These are phyloP conservation scores for Prunus yedoensis DNA, from an alignment of 331 rosid species.

Conservation along the genomic window DNA sequence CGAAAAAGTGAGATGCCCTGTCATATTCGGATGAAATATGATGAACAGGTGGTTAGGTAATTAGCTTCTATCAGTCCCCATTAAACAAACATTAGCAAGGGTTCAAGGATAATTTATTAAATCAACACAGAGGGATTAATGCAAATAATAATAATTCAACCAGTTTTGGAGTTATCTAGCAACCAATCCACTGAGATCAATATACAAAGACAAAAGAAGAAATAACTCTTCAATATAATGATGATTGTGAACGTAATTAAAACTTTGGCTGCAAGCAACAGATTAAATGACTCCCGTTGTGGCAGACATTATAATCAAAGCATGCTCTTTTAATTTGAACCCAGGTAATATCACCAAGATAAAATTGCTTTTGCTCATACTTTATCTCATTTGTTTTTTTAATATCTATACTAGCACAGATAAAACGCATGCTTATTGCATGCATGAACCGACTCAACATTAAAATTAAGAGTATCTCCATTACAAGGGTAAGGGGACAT, in stretches of 20 bases:
- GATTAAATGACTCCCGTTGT: not conserved
- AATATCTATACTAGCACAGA: too few species aligned
- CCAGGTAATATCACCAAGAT: not conserved
- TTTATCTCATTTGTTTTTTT: not conserved
- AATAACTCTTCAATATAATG: not conserved
- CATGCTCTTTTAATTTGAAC: not conserved
- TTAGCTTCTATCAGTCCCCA: not conserved
- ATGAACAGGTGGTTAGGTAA: not conserved
- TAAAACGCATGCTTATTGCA: too few species aligned
- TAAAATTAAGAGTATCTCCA: too few species aligned
- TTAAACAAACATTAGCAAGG: not conserved
- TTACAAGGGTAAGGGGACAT: too few species aligned
- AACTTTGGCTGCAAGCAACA: not conserved
- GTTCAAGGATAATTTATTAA: not conserved
- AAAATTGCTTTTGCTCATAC: not conserved
- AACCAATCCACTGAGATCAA: not conserved
- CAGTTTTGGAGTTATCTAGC: not conserved
- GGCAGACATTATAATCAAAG: slow-evolving; percentile 5
- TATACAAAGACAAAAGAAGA: not conserved
- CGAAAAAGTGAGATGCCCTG: slow-evolving; percentile 6
- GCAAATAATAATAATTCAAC: not conserved
- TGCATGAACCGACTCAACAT: too few species aligned
- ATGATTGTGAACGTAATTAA: not conserved
- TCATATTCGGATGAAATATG: not conserved
- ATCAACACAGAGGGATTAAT: not conserved